Evolutionary conservation across 2,329 filamentous ascomycete genomes (phyloP), one percentile per base, ranked within the genome.

Genomic region (Colletotrichum paranaense): DNA sequence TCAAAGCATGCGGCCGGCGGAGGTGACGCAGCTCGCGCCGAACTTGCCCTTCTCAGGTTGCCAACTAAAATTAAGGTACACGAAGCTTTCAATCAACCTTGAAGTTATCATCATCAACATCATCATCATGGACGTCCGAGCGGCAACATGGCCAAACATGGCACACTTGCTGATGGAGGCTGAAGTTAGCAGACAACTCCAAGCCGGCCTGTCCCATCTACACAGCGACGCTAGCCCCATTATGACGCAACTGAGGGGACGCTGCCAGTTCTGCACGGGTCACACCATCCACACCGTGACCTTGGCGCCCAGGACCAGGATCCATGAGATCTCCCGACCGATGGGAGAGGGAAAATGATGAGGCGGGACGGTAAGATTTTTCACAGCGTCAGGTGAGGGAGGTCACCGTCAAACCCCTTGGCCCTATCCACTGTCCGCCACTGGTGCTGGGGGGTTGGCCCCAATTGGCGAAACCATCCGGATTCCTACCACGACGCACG

Each of bases 281-380:
- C 67, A 69, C 60, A 70, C 66, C 55, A 64, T 64, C 59, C 70
- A 65, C 70, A 65, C 66, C 19, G 66, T 35, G 60, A 59, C 26
- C 70, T 73, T 73, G 70, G 70, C 70, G 67, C 70, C 70, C 49
- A 73, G 70, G 67, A 62, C 70, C 55, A 65, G 70, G 60, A 69
- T 73, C 42, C 28, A 8, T 53, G 60, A 64, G 67, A 73, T 73
- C 70, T 73, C 66, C 70, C 66, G 60, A 65, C 70, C 67, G 66
- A 65, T 55, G 60, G 57, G 28, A 28, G 8, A 35, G 16, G 28
- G 11, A 64, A 70, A 73, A 73, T 70, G 70, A 70, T 69, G 67
- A 73, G 70, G 70, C 70, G 70, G 70, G 70, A 73, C 70, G 67
- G 67, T 60, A 73, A 73, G 70, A 70, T 73, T 73, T 73, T 70